These are phyloP conservation scores for Furcasterigmium furcatum DNA, from an alignment of 2,329 filamentous ascomycete species.

Conservation along the genomic window DNA sequence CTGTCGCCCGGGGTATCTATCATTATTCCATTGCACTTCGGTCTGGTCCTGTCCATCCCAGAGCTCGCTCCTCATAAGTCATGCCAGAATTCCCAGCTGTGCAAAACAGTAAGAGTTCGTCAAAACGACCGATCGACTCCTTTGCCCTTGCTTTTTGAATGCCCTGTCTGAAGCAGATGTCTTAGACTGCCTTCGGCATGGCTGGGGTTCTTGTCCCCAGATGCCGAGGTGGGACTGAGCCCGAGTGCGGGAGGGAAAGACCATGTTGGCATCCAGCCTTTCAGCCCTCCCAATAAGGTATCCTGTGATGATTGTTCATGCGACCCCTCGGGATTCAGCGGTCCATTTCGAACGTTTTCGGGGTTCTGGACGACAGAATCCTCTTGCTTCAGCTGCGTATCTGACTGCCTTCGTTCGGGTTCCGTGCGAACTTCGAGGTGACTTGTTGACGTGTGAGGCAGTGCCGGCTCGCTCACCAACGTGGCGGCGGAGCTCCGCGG, in stretches of 20 bases:
- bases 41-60: no score
- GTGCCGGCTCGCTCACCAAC: slow-evolving; percentile 53
- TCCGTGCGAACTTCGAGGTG: slow-evolving; percentile 43
- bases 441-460: slow-evolving; percentile 52
- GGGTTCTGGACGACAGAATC: no score
- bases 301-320: background rate
- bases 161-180: slow-evolving; percentile 41
- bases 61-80: no score
- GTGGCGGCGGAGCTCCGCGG: slow-evolving; percentile 32
- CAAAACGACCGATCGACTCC: slow-evolving; percentile 17
- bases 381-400: slow-evolving; percentile 7
- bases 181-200: slow-evolving; percentile 56
- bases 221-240: slow-evolving; percentile 11
- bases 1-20: no score
- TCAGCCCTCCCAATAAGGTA: slow-evolving; percentile 32
- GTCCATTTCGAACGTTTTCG: no score
- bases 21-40: no score
- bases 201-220: slow-evolving; percentile 26
- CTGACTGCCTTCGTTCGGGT: slow-evolving; percentile 18
- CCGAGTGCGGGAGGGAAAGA: slow-evolving; percentile 21
- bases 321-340: slow-evolving; percentile 4
- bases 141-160: slow-evolving; percentile 27
- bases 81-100: no score
- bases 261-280: slow-evolving; percentile 43
- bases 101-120: background rate